Conservation (phyloP, 2,329 filamentous ascomycete species). For the Aspergillus japonicus region DNA sequence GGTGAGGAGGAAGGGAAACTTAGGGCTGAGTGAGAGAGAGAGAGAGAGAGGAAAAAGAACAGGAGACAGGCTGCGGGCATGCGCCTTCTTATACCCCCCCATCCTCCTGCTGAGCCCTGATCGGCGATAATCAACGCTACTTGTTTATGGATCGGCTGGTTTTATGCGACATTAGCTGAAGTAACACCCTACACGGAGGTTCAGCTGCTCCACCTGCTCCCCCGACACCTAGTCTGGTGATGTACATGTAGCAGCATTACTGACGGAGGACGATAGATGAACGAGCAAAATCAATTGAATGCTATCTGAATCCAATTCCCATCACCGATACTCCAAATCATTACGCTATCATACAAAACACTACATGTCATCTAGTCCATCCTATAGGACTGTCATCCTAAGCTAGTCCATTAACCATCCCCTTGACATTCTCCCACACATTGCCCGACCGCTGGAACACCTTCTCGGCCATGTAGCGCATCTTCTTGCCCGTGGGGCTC, state of each 20-base stretch:
- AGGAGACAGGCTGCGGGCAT: not conserved
- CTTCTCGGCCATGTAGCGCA: slow-evolving; percentile 17
- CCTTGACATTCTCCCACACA: slow-evolving; percentile 19
- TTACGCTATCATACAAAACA: not conserved
- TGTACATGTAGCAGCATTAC: too few species aligned
- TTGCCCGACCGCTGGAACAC: slow-evolving; percentile 16
- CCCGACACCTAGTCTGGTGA: too few species aligned
- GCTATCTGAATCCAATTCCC: too few species aligned
- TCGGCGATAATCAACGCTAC: not conserved
- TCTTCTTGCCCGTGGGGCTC: slow-evolving; percentile 16
- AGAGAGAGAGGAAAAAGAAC: not conserved
- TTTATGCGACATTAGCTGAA: not conserved
- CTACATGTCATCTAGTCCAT: slow-evolving; percentile 3
- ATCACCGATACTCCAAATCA: too few species aligned
- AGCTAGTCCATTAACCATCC: slow-evolving; percentile 8
- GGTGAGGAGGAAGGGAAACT: not conserved
- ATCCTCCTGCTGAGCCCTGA: not conserved
- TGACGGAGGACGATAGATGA: too few species aligned
- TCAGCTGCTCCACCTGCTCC: not conserved
- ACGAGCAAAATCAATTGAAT: too few species aligned
- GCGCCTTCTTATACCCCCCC: not conserved
- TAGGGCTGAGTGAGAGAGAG: not conserved
- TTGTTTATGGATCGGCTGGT: not conserved
- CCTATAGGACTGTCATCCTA: slow-evolving; percentile 5
- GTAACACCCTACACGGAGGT: not conserved